Base-by-base conservation (phyloP, 2,329 filamentous ascomycete genomes). In the Exophiala viscosa region DNA sequence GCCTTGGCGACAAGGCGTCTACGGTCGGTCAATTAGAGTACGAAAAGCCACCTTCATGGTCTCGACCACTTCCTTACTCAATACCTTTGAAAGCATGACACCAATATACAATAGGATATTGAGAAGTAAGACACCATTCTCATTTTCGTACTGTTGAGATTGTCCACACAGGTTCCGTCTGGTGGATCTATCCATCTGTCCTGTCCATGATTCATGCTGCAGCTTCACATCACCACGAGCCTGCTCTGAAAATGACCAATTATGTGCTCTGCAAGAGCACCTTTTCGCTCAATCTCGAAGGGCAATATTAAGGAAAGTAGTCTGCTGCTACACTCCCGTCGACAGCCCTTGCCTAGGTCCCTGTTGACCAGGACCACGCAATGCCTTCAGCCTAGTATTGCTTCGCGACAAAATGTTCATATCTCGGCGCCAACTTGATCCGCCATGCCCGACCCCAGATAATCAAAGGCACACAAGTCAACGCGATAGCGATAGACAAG, bases 371-470 rank as follows among this genome's bases (percentile, higher is more conserved):
- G 8, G 8, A 28, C 5, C 5, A 2, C 34, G 10, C 34, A 15
- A 36, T 13, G 11, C 11, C 34, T 36, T 6, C 1, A 13, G n/a
- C 18, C 48, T 45, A 58, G 18, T 50, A 68, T 46, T 70, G 67
- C 42, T 64, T 59, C 13, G 57, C 55, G 15, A 69, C 68, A 52
- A 67, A 73, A 48, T 68, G 63, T 38, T 62, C 61, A 58, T 73
- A 73, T 44, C 57, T 62, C 20, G 56, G 62, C 3, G 69, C 66
- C 5, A 62, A 59, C 50, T 57, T 66, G 2, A 62, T 59, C 3
- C 70, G 61, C 52, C 70, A 64, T 2, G 53, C 54, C 51, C 71
- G 71, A 0, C 70, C 71, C 48, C 62, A 66, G 58, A 60, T 65
- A 15, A 70, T 66, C 44, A 71, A 52, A 2, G 57, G 48, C 31